phyloP scores from a whole-genome alignment of 192 early-diverging fungal genomes.

The Thoreauomyces humboldtii region DNA sequence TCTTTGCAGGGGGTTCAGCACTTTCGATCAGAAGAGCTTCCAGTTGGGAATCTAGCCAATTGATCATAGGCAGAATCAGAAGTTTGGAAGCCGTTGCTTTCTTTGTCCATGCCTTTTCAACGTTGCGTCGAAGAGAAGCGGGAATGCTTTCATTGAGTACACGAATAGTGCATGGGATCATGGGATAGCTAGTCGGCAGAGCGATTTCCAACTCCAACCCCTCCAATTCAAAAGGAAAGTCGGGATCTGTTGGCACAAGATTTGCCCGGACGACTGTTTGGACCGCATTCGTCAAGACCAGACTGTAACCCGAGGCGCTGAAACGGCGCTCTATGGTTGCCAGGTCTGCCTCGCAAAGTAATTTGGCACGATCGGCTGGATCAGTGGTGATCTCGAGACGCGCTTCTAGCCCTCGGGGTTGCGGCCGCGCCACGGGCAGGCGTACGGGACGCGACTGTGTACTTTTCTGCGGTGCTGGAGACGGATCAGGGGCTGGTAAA shows the following conservation, averaged over 20 bases:
- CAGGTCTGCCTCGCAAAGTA: conserved; percentile 1
- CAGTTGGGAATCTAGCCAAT: conserved; percentile 63
- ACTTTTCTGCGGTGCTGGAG: too few species aligned
- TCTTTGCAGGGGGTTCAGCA: conserved; percentile 7
- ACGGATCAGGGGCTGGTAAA: too few species aligned
- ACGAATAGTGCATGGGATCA: background rate
- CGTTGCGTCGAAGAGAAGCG: background rate
- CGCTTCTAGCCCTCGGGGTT: background rate
- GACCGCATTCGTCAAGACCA: background rate
- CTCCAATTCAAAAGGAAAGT: conserved; percentile 19
- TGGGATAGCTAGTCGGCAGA: conserved; percentile 11
- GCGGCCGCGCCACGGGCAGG: conserved; percentile 7
- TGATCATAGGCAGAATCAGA: conserved; percentile 39
- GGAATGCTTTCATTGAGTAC: conserved; percentile 18
- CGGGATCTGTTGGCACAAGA: conserved; percentile 13
- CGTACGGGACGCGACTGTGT: too few species aligned
- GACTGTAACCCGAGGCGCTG: background rate
- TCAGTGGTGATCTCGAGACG: conserved; percentile 8
- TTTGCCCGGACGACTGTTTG: background rate
- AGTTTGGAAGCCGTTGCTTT: conserved; percentile 11
- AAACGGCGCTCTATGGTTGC: conserved; percentile 13
- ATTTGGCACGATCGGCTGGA: background rate
- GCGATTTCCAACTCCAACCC: conserved; percentile 5
- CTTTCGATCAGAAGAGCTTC: conserved; percentile 38
- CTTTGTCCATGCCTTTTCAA: conserved; percentile 16